phyloP scores from a whole-genome alignment of 2,329 filamentous ascomycete genomes.

The Alternaria novae-zelandiae region DNA sequence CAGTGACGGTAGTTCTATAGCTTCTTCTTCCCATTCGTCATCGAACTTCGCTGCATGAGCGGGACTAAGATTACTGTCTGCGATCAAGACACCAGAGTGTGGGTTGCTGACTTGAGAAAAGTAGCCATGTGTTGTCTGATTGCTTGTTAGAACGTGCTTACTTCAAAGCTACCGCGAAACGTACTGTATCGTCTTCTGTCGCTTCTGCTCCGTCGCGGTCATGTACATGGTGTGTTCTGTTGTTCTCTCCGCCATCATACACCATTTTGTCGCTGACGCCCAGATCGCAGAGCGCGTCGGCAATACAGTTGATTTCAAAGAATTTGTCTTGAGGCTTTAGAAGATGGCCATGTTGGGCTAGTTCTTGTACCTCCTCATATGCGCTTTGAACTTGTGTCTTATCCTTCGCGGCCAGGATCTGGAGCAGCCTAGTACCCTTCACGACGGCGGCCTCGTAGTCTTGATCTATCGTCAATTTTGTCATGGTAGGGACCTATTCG shows the following conservation, averaged over 20 bases:
- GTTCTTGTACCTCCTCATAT: neutral
- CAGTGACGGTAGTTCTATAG: neutral
- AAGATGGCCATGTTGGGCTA: neutral
- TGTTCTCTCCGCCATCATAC: neutral
- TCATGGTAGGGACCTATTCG: neutral
- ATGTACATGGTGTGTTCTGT: neutral
- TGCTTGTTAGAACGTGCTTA: neutral
- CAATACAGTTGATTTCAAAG: neutral
- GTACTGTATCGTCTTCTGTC: neutral
- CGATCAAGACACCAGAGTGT: neutral
- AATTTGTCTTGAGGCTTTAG: neutral
- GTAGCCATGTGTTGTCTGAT: neutral
- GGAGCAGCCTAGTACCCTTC: neutral
- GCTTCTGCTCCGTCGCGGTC: neutral
- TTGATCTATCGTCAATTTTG: neutral
- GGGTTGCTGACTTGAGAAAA: neutral
- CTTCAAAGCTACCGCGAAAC: accelerated
- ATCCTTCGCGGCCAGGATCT: neutral
- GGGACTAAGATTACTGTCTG: neutral
- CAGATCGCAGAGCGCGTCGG: neutral
- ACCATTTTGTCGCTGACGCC: neutral
- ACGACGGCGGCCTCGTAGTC: neutral
- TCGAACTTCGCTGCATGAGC: neutral
- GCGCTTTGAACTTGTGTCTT: neutral
- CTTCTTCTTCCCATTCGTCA: neutral